A percentile compares a stretch with the other conserved stretches of the same genome.
phyloP scores from a whole-genome alignment of 495 filamentous ascomycete species.

The Evernia prunastri region DNA sequence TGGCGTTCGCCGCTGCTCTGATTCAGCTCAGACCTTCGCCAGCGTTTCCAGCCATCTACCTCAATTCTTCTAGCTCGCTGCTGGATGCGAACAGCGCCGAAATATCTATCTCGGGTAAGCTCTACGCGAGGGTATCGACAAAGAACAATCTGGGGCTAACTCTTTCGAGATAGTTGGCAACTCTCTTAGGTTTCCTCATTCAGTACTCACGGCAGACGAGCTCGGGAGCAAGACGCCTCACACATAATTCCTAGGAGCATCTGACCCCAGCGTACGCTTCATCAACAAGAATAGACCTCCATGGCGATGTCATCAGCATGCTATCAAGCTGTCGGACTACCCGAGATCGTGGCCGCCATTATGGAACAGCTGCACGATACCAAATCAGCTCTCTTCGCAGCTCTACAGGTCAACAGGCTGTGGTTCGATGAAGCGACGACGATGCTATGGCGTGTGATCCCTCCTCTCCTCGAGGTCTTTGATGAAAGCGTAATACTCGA shows the following conservation, averaged over 20 bases:
- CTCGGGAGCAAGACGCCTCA: not conserved
- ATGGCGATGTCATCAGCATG: not conserved
- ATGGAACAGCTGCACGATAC: not conserved
- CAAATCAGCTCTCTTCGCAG: not conserved
- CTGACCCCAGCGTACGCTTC: not conserved
- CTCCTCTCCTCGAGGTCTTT: not conserved
- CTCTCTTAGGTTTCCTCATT: not conserved
- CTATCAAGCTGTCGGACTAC: not conserved
- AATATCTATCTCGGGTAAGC: not conserved
- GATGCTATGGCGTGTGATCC: not conserved
- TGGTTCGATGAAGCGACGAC: not conserved
- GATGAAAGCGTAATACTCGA: not conserved
- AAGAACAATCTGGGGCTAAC: not conserved
- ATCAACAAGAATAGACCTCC: no score
- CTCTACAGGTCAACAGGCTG: not conserved
- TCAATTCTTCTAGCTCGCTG: not conserved
- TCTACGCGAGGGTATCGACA: not conserved
- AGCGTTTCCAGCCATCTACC: not conserved
- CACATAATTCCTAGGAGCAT: not conserved
- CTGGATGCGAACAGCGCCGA: not conserved
- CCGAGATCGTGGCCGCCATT: not conserved
- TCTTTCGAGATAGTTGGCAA: not conserved
- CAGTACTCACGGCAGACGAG: not conserved
- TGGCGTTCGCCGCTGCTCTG: not conserved
- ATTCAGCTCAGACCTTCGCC: not conserved